A percentile compares a stretch with the other conserved stretches of the same genome.
Evolutionary conservation across 176 grass and related monocot genomes (phyloP).

Genomic region (Saccharum spontaneum): DNA sequence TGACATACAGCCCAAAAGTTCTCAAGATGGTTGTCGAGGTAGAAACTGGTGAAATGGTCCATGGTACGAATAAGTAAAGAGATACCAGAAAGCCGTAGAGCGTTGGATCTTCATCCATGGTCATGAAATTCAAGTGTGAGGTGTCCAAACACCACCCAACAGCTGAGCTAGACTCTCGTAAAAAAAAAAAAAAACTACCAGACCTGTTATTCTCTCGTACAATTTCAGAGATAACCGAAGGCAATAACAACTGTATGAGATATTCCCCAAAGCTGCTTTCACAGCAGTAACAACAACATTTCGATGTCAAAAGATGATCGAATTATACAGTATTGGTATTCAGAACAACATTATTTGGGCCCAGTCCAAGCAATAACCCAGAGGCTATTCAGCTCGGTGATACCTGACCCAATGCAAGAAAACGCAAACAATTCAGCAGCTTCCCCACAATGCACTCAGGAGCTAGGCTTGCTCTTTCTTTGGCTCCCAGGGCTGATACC

Average conservation of each 20-base stretch:
- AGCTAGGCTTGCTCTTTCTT: conserved; percentile 50
- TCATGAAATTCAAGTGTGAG: too few species aligned
- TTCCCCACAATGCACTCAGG: neutral
- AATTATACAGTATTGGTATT: neutral
- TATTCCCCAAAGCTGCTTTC: neutral
- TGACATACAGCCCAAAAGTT: neutral
- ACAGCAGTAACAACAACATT: neutral
- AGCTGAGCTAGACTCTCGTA: too few species aligned
- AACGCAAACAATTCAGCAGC: neutral
- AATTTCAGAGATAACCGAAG: neutral
- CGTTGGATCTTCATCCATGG: too few species aligned
- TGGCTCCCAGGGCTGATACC: conserved; percentile 84
- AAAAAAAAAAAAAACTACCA: too few species aligned
- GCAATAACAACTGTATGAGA: neutral
- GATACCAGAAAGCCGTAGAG: neutral
- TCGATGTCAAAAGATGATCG: neutral
- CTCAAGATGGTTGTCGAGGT: neutral
- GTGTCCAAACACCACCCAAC: neutral
- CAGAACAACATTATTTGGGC: conserved; percentile 41
- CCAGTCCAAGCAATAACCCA: conserved; percentile 23
- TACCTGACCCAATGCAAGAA: conserved; percentile 10
- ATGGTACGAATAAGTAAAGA: too few species aligned
- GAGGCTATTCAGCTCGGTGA: conserved; percentile 19
- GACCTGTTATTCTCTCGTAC: too few species aligned
- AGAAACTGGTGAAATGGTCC: too few species aligned